A percentile compares a stretch with the other conserved stretches of the same genome.
phyloP scores from a whole-genome alignment of 441 rosid genomes.

The Isatis lusitanica region DNA sequence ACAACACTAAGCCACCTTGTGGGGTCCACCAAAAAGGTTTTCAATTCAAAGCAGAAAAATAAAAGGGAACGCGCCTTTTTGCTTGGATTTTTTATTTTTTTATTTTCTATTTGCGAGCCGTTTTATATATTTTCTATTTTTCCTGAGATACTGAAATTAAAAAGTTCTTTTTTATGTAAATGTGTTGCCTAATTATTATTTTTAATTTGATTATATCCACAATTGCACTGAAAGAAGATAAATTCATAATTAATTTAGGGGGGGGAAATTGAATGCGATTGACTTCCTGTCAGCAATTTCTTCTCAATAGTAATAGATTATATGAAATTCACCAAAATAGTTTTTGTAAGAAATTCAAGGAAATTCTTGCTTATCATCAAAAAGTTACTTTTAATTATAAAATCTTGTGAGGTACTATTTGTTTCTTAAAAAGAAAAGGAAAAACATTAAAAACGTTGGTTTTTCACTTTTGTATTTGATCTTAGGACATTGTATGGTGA shows the following conservation, averaged over 20 bases:
- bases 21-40: conserved; percentile 1
- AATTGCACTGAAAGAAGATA: background rate
- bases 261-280: background rate
- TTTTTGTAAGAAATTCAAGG: background rate
- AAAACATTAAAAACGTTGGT: background rate
- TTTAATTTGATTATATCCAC: background rate
- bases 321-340: too few species aligned
- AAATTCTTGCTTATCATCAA: background rate
- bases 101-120: background rate
- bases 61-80: conserved; percentile 21
- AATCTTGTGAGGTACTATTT: background rate
- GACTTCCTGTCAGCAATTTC: background rate
- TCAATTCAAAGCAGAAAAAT: conserved; percentile 15
- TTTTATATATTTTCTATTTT: background rate
- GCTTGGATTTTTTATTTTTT: background rate
- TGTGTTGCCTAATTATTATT: background rate
- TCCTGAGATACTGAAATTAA: background rate
- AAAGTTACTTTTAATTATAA: background rate
- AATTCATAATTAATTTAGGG: background rate
- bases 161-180: background rate
- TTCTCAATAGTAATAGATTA: background rate
- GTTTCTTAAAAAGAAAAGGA: too few species aligned
- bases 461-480: background rate
- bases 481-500: background rate
- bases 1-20: background rate